Evolutionary conservation across 1,284 basidiomycete genomes (phyloP), one percentile per base, ranked within the genome.

Genomic region (Cystobasidium sp.): DNA sequence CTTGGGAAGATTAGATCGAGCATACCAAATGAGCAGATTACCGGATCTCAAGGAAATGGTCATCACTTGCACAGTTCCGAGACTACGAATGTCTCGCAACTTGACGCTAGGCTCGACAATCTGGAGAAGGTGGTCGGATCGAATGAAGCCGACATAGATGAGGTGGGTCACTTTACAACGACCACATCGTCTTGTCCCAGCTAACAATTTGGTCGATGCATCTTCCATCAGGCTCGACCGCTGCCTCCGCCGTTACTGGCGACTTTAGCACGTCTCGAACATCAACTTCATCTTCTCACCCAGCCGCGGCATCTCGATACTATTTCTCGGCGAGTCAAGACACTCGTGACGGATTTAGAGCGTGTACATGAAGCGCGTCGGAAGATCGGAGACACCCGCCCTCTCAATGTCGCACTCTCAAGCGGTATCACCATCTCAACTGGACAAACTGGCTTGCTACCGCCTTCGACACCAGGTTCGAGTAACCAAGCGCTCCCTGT

Each of bases 291-390:
- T 1, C 86, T 98, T 16, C 88, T 99, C 65, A 93, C 94, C 0
- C 94, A 98, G 84, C 96, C 97, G 0, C 89, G 94, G 6, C 95
- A 99, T 81, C 90, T 99, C 49, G 96, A 99, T 82, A 91, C 93
- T n/a, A 92, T 98, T 77, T 94, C 94, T 0, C 88, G 95, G 18
- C 89, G 96, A 8, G 88, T 98, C 77, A 99, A 98, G 80, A 85
- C 97, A 9, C 88, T 98, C 18, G 87, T 96, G 8, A 91, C 93
- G 0, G 96, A 99, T 82, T 87, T 99, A 70, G 96, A 98, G 75
- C 89, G 94, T 20, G 88, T 90, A 0, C 89, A 91, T 68, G 86
- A 86, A 59, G 81, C 83, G 0, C 81, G 84, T 9, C 79, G 82
- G 6, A 83, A 83, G 74, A 80, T 84, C 20, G 80, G 82, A 24